Percentiles rank a stretch among this genome's conserved stretches.
Conservation (phyloP, 306 rosid species). For the Quercus parvula region DNA sequence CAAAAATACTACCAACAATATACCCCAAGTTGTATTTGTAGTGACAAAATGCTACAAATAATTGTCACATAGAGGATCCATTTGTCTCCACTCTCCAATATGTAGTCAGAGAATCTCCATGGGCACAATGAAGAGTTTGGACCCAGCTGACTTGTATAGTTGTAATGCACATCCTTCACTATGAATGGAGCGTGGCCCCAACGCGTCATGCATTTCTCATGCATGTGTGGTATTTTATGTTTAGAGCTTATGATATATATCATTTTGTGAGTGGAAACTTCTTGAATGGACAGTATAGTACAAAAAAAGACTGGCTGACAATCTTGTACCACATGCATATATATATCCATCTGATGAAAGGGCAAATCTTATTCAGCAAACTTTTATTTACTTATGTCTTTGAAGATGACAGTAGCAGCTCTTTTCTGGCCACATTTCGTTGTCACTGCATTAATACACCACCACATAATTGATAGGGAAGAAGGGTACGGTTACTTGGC, state of each 20-base stretch:
- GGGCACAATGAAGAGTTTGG: constrained; percentile 2
- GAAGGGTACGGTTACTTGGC: too few relatives aligned
- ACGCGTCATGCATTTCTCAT: constrained; percentile 2
- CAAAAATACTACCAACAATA: not conserved
- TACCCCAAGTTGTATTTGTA: too few relatives aligned
- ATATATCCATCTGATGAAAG: constrained; percentile 1
- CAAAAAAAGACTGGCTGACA: constrained; percentile 8
- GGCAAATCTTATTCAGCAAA: not conserved
- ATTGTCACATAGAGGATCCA: not conserved
- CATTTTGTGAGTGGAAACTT: constrained; percentile 10
- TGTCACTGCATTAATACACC: not conserved
- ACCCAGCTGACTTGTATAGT: not conserved
- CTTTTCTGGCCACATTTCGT: not conserved
- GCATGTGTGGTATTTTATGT: not conserved
- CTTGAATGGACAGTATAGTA: not conserved
- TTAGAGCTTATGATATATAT: constrained; percentile 2
- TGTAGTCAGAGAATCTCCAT: not conserved
- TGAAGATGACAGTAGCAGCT: not conserved
- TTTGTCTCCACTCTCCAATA: constrained; percentile 1
- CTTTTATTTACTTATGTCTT: not conserved
- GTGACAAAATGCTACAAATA: too few relatives aligned
- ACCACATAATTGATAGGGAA: not conserved
- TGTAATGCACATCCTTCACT: constrained; percentile 17
- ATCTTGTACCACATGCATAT: constrained; percentile 10
- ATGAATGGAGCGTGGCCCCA: constrained; percentile 22